Percentiles rank a stretch among this genome's conserved stretches.
phyloP scores from a whole-genome alignment of 2,329 filamentous ascomycete species.

The Aspergillus viridinutans region DNA sequence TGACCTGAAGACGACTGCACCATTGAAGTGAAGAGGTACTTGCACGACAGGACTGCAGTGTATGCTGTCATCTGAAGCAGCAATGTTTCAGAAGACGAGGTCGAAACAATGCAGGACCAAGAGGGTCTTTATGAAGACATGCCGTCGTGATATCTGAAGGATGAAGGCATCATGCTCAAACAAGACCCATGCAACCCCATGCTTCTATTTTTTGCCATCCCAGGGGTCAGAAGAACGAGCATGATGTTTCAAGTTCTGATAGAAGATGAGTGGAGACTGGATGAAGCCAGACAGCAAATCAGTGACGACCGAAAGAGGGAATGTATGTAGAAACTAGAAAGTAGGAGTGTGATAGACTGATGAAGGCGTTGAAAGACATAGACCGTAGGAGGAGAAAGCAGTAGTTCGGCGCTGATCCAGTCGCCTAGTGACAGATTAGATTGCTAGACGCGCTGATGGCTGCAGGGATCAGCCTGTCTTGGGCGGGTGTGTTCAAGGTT shows the following conservation, averaged over 20 bases:
- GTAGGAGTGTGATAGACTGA: too few relatives aligned
- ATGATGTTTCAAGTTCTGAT: neutral
- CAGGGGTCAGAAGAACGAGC: neutral
- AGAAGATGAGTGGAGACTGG: too few relatives aligned
- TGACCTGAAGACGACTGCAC: neutral
- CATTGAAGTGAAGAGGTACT: neutral
- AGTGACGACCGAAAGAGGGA: too few relatives aligned
- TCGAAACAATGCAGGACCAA: constrained; percentile 5
- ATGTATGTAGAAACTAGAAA: too few relatives aligned
- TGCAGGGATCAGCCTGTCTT: too few relatives aligned
- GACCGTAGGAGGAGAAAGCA: too few relatives aligned
- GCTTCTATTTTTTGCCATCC: constrained; percentile 13
- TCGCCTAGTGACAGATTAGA: too few relatives aligned
- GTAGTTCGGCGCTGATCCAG: too few relatives aligned
- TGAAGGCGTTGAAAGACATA: too few relatives aligned
- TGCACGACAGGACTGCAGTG: neutral
- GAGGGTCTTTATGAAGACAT: constrained; percentile 11
- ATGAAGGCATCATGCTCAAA: constrained; percentile 3
- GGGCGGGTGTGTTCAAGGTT: too few relatives aligned
- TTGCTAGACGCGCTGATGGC: too few relatives aligned
- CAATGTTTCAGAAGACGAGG: constrained; percentile 3
- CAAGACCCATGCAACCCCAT: constrained; percentile 4
- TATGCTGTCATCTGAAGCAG: constrained; percentile 4
- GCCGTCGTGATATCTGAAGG: constrained; percentile 4
- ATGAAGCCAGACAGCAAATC: too few relatives aligned